phyloP scores from a whole-genome alignment of 176 grass and related monocot species.

The Aegilops tauschii region DNA sequence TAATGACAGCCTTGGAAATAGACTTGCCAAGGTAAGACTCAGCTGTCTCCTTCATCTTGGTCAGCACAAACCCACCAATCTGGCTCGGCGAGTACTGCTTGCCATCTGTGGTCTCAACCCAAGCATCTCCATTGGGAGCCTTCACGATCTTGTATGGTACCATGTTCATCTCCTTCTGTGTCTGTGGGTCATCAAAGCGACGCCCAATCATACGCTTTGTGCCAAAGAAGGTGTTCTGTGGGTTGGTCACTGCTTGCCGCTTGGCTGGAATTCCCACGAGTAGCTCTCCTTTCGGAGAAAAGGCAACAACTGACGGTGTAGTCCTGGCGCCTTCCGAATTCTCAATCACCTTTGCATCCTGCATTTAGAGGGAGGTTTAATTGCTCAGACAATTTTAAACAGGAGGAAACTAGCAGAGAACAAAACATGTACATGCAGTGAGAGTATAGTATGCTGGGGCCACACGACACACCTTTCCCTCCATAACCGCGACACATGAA shows the following conservation, averaged over 20 bases:
- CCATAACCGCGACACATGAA: slow-evolving; percentile 40
- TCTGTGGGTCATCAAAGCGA: slow-evolving; percentile 32
- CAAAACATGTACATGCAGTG: background rate
- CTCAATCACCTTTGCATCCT: slow-evolving; percentile 48
- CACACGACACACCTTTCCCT: no score
- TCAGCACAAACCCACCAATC: slow-evolving; percentile 45
- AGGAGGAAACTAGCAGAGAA: background rate
- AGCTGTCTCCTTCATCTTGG: slow-evolving; percentile 48
- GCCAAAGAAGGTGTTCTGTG: slow-evolving; percentile 37
- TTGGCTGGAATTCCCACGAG: slow-evolving; percentile 53
- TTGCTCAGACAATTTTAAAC: background rate
- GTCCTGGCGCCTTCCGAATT: slow-evolving; percentile 43
- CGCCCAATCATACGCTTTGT: slow-evolving; percentile 48
- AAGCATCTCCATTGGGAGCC: slow-evolving; percentile 46
- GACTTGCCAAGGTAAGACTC: slow-evolving; percentile 49
- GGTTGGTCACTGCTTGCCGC: slow-evolving; percentile 45
- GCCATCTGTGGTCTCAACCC: slow-evolving; percentile 44
- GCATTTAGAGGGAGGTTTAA: background rate
- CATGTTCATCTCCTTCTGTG: slow-evolving; percentile 51
- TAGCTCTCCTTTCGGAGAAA: slow-evolving; percentile 39
- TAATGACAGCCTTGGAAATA: slow-evolving; percentile 46
- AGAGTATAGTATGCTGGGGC: no score
- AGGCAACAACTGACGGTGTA: slow-evolving; percentile 47
- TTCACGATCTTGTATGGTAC: slow-evolving; percentile 37
- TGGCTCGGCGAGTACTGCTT: slow-evolving; percentile 44